Conservation (phyloP, 768 basidiomycete species). For the Tylopilus intermedius region DNA sequence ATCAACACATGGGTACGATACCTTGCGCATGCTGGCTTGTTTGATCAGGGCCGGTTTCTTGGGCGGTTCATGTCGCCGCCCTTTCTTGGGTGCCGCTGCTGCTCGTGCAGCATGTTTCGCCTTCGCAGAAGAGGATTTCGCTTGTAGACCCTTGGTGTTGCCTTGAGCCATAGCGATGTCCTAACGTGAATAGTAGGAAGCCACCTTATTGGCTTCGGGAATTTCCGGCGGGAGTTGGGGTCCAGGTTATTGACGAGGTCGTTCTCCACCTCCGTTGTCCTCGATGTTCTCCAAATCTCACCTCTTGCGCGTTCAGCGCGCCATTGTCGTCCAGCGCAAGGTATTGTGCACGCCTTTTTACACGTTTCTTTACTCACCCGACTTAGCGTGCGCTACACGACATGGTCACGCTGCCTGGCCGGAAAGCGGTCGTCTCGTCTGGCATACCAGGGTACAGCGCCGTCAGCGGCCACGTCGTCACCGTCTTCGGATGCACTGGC, state of each 20-base stretch:
- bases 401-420: slow-evolving; percentile 52
- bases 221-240: slow-evolving; percentile 18
- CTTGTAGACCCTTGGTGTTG: slow-evolving; percentile 70
- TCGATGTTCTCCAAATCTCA: slow-evolving; percentile 44
- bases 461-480: slow-evolving; percentile 85
- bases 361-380: background rate
- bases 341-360: slow-evolving; percentile 23
- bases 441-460: slow-evolving; percentile 85
- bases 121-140: slow-evolving; percentile 42
- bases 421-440: slow-evolving; percentile 65
- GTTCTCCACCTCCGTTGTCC: slow-evolving; percentile 12
- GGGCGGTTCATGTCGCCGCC: slow-evolving; percentile 70
- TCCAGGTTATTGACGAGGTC: background rate
- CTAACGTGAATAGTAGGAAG: background rate
- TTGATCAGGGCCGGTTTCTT: slow-evolving; percentile 74
- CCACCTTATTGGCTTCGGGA: slow-evolving; percentile 14
- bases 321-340: slow-evolving; percentile 43
- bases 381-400: slow-evolving; percentile 71
- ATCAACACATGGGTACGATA: slow-evolving; percentile 21
- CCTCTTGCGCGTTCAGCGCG: slow-evolving; percentile 51
- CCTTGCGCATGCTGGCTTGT: slow-evolving; percentile 75
- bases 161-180: slow-evolving; percentile 64
- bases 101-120: slow-evolving; percentile 61
- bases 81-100: slow-evolving; percentile 72
- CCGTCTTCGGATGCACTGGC: slow-evolving; percentile 95